Percentiles rank a stretch among this genome's conserved stretches.
Evolutionary conservation across 192 early-diverging fungal genomes (phyloP).

Genomic region (Backusella morwellensis): DNA sequence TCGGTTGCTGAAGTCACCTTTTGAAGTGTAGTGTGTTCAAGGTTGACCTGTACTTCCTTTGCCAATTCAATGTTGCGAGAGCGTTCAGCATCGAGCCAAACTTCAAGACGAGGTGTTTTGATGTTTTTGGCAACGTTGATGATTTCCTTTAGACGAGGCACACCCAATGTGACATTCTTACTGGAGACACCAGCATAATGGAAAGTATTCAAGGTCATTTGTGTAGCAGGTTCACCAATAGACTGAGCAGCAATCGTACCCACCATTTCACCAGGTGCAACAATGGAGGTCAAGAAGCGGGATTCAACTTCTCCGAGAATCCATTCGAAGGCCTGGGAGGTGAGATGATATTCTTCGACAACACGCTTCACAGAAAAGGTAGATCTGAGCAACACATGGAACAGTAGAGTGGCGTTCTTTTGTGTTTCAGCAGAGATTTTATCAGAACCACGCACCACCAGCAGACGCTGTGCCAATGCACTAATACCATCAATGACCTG

Average conservation of each 20-base stretch:
- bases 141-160: conserved; percentile 98
- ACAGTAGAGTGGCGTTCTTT: conserved; percentile 89
- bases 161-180: conserved; percentile 97
- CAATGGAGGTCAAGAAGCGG: conserved; percentile 87
- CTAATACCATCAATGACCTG: conserved; percentile 74
- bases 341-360: conserved; percentile 89
- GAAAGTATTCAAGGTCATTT: conserved; percentile 99
- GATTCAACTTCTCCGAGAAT: conserved; percentile 91
- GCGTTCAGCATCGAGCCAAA: conserved; percentile 72
- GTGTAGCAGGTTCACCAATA: conserved; percentile 98
- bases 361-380: conserved; percentile 81
- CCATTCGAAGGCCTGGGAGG: conserved; percentile 88
- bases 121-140: conserved; percentile 98
- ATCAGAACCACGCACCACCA: conserved; percentile 89
- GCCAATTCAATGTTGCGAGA: conserved; percentile 74
- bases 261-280: conserved; percentile 97
- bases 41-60: conserved; percentile 81
- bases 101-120: conserved; percentile 86
- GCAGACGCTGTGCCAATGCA: conserved; percentile 66
- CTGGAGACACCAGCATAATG: conserved; percentile 98
- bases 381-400: conserved; percentile 80
- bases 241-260: conserved; percentile 97
- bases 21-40: conserved; percentile 92
- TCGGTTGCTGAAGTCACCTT: conserved; percentile 83
- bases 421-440: conserved; percentile 84